Percentiles rank a stretch among this genome's conserved stretches.
Evolutionary conservation across 805 yeast species (phyloP).

Genomic region (Nakazawaea laoshanensis): DNA sequence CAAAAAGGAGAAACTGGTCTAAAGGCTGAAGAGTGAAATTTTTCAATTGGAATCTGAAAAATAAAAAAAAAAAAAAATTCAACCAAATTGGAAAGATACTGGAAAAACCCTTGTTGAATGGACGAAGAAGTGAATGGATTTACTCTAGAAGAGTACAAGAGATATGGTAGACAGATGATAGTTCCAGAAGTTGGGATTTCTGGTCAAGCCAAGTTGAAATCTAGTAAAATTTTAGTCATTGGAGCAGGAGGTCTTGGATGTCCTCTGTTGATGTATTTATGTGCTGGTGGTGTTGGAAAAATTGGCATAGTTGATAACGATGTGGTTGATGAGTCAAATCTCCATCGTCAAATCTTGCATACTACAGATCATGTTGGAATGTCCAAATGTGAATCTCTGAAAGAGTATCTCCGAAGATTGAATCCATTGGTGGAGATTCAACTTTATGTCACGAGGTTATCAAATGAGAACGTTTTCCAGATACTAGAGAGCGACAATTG

Average conservation of each 20-base stretch:
- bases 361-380: constrained; percentile 56
- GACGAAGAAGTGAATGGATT: too few relatives aligned
- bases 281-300: constrained; percentile 81
- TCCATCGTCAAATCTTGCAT: constrained; percentile 87
- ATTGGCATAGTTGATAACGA: constrained; percentile 89
- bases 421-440: constrained; percentile 61
- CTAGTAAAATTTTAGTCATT: constrained; percentile 58
- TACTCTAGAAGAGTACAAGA: constrained; percentile 56
- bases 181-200: constrained; percentile 66
- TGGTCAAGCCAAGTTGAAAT: constrained; percentile 53
- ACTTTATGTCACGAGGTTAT: constrained; percentile 44
- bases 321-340: constrained; percentile 71
- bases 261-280: constrained; percentile 78
- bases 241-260: constrained; percentile 98
- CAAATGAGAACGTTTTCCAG: constrained; percentile 49
- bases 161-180: constrained; percentile 94
- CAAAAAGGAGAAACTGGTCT: constrained; percentile 53
- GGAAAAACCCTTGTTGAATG: neutral
- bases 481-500: constrained; percentile 43
- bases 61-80: constrained; percentile 6
- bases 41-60: constrained; percentile 7
- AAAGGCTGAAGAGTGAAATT: constrained; percentile 15
- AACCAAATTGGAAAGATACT: too few relatives aligned
- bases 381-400: constrained; percentile 77
- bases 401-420: constrained; percentile 34